Base-by-base conservation (phyloP, 1,284 basidiomycete species). In the Sparassis latifolia region DNA sequence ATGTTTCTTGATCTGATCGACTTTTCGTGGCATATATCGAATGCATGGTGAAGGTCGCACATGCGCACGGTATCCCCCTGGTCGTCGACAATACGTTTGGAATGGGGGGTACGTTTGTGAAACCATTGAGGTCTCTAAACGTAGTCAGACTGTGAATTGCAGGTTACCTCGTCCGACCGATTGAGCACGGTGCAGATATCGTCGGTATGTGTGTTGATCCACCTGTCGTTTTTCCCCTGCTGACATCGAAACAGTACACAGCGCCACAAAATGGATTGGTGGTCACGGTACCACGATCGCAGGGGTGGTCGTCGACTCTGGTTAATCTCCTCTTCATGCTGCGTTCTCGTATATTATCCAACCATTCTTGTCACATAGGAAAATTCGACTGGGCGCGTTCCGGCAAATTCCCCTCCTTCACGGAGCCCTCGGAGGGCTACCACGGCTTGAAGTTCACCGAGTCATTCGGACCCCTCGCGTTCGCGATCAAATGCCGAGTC, bases 31-130 rank as follows among this genome's bases (percentile, higher is more conserved):
- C 42, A 9, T 7, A 7, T 4, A 2, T 10, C 9, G 31, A 27
- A 47, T 12, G 20, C 20, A 20, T 20, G 20, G 20, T 20, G 20
- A 12, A 69, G 68, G 58, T 70, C 35, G 91, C 92, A 0, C 89
- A 93, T 62, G 79, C 81, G 49, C 68, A 86, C 55, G 77, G 78
- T 0, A 83, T 93, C 33, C 91, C 90, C 0, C 69, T 93, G 41
- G 81, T 93, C 31, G 91, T 94, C 0, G 92, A 95, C 67, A 95
- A 95, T 69, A 94, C 91, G 0, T 93, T 94, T 59, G 92, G 92
- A 55, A 85, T 90, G 67, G 90, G 86, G 59, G 86, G 83, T 75
- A n/a, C 4, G 20, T 20, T 20, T 20, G 20, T 20, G 20, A 40
- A n/a, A 10, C 10, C 35, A 37, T 12, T 12, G 35, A 37, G 7